phyloP scores from a whole-genome alignment of 768 basidiomycete species.

The Cyathus striatus region DNA sequence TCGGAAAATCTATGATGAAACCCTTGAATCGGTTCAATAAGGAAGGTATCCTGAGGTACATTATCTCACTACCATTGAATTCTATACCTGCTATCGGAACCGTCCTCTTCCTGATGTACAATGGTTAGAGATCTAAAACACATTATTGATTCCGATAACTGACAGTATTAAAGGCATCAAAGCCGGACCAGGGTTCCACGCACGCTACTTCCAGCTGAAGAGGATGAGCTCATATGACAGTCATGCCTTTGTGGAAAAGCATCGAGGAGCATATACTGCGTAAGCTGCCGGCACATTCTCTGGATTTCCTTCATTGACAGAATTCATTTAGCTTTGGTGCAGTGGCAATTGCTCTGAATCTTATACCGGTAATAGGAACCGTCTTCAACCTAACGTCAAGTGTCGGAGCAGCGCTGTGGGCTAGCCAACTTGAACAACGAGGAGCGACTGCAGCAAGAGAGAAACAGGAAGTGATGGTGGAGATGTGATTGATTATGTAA shows the following conservation, averaged over 20 bases:
- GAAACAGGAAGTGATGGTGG: slow-evolving; percentile 14
- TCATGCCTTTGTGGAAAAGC: slow-evolving; percentile 38
- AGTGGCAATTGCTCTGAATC: slow-evolving; percentile 50
- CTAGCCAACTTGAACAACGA: slow-evolving; percentile 52
- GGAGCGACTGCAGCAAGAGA: slow-evolving; percentile 6
- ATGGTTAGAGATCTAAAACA: slow-evolving; percentile 29
- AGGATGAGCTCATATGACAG: slow-evolving; percentile 38
- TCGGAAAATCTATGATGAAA: slow-evolving; percentile 44
- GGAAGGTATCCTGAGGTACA: slow-evolving; percentile 48
- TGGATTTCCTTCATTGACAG: background rate
- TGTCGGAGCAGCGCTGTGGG: slow-evolving; percentile 73
- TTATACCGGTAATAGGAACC: slow-evolving; percentile 57
- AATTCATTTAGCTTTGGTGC: slow-evolving; percentile 45
- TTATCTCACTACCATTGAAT: slow-evolving; percentile 64
- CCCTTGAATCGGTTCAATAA: slow-evolving; percentile 39
- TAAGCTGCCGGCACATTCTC: slow-evolving; percentile 22
- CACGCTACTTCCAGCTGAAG: slow-evolving; percentile 69
- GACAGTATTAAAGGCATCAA: slow-evolving; percentile 24
- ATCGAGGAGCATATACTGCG: slow-evolving; percentile 61
- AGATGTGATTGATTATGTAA: slow-evolving; percentile 5
- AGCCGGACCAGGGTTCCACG: slow-evolving; percentile 53
- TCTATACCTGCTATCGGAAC: slow-evolving; percentile 64
- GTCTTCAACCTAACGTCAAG: slow-evolving; percentile 58
- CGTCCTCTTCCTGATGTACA: slow-evolving; percentile 52
- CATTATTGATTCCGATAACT: background rate